Evolutionary conservation across 73 alveolate genomes (phyloP).

Genomic region (Paramecium tetraurelia): DNA sequence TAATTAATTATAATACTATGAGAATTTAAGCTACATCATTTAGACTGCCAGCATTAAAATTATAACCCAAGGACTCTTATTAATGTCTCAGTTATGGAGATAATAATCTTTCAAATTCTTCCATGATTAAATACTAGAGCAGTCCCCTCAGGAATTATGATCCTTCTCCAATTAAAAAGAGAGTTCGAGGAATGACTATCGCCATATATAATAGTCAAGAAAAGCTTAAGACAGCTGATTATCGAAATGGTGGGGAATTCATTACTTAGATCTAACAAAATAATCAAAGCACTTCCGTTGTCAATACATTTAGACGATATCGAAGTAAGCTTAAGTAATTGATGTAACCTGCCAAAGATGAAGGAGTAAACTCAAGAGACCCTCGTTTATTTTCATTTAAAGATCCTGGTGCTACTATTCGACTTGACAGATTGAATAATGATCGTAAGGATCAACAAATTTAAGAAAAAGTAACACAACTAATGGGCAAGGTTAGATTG

Average conservation of each 20-base stretch:
- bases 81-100: background rate
- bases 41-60: conserved; percentile 21
- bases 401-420: conserved; percentile 36
- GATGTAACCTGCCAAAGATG: background rate
- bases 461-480: background rate
- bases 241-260: background rate
- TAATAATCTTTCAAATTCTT: background rate
- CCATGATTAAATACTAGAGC: conserved; percentile 1
- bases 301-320: conserved; percentile 26
- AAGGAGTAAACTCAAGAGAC: conserved; percentile 17
- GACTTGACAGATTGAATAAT: background rate
- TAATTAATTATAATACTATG: background rate
- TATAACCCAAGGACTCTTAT: conserved; percentile 8
- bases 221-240: conserved; percentile 33
- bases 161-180: conserved; percentile 32
- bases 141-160: background rate
- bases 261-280: background rate
- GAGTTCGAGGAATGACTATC: conserved; percentile 40
- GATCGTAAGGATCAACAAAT: background rate
- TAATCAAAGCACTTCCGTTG: background rate
- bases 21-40: conserved; percentile 28
- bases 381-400: conserved; percentile 29
- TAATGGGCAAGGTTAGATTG: background rate
- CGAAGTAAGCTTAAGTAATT: conserved; percentile 17
- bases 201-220: conserved; percentile 44